Conservation (phyloP, 2,329 filamentous ascomycete species). For the Emergomyces orientalis region DNA sequence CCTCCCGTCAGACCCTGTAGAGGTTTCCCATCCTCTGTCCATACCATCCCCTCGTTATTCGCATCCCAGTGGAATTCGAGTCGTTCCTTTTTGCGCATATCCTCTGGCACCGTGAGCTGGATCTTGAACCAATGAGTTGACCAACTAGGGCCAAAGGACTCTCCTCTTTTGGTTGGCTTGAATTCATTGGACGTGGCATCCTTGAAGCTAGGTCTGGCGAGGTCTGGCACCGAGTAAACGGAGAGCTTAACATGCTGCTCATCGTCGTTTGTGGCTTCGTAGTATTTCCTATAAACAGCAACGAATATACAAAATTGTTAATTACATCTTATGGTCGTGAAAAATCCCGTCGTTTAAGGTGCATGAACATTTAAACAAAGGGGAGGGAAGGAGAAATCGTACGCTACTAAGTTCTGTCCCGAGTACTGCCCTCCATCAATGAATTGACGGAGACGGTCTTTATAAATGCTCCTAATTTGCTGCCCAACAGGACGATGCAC, state of each 20-base stretch:
- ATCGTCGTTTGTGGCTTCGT: constrained; percentile 59
- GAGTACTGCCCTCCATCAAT: constrained; percentile 70
- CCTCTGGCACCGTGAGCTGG: constrained; percentile 62
- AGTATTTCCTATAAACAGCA: constrained; percentile 51
- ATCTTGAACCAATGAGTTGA: constrained; percentile 96
- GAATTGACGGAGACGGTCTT: constrained; percentile 72
- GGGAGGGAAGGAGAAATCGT: constrained; percentile 25
- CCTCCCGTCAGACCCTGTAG: constrained; percentile 86
- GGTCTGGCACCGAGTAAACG: constrained; percentile 73
- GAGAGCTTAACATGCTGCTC: constrained; percentile 71
- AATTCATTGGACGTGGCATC: constrained; percentile 73
- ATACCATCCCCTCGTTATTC: constrained; percentile 88
- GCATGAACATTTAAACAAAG: constrained; percentile 8
- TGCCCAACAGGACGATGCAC: constrained; percentile 55
- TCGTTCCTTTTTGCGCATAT: constrained; percentile 64
- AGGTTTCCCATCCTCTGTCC: constrained; percentile 80
- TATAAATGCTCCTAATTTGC: constrained; percentile 77
- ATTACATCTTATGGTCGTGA: constrained; percentile 8
- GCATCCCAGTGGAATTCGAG: constrained; percentile 97
- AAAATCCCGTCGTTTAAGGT: not conserved
- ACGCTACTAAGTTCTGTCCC: constrained; percentile 63
- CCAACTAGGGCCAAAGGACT: constrained; percentile 87
- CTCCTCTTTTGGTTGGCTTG: constrained; percentile 62
- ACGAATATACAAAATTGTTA: constrained; percentile 2
- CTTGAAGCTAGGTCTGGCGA: constrained; percentile 72